phyloP scores from a whole-genome alignment of 352 stramenopile genomes.

The Phytophthora fragariaefolia region DNA sequence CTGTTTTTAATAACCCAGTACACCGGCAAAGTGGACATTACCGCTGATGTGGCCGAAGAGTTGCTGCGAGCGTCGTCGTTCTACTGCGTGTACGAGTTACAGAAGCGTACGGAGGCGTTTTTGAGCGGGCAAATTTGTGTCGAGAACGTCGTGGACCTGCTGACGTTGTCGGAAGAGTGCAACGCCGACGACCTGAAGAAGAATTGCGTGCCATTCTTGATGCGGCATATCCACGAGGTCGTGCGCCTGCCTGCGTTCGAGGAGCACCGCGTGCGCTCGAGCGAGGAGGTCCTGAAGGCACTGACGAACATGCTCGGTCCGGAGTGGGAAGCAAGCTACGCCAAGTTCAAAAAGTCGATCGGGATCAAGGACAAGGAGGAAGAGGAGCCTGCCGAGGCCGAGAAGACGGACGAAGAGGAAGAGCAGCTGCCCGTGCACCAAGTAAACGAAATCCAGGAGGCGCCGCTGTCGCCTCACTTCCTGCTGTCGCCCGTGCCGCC shows the following conservation, averaged over 20 bases:
- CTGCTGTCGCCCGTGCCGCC: constrained; percentile 52
- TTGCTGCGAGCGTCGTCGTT: constrained; percentile 78
- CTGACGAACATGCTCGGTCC: constrained; percentile 78
- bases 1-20: constrained; percentile 62
- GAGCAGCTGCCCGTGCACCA: constrained; percentile 30
- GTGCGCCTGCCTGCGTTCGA: constrained; percentile 77
- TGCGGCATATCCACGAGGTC: constrained; percentile 88
- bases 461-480: constrained; percentile 63
- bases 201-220: constrained; percentile 87
- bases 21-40: constrained; percentile 88
- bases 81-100: constrained; percentile 86
- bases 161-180: constrained; percentile 82
- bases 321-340: constrained; percentile 82
- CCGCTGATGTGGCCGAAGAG: constrained; percentile 80
- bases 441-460: constrained; percentile 47
- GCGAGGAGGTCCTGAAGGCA: constrained; percentile 85
- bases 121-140: constrained; percentile 81
- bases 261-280: constrained; percentile 81
- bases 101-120: constrained; percentile 86
- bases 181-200: constrained; percentile 83
- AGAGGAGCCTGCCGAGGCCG: constrained; percentile 24
- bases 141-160: constrained; percentile 81
- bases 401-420: constrained; percentile 34
- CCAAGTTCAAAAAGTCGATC: constrained; percentile 63
- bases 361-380: constrained; percentile 46